Percentiles rank a stretch among this genome's conserved stretches.
phyloP scores from a whole-genome alignment of 2,329 filamentous ascomycete genomes.

The Scedosporium dehoogii region DNA sequence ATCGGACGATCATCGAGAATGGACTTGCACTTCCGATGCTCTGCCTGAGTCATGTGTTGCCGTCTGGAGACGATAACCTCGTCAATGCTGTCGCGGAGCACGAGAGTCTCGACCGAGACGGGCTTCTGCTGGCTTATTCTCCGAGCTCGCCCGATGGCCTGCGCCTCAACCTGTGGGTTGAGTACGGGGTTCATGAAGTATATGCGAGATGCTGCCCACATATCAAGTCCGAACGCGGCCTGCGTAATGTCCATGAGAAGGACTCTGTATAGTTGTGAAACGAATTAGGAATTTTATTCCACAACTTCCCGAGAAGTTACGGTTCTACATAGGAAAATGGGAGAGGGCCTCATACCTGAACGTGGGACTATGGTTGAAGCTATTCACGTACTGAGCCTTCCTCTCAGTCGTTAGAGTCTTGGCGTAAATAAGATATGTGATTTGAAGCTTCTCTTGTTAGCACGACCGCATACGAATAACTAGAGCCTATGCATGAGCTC shows the following conservation, averaged over 20 bases:
- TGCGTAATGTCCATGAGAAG: constrained; percentile 86
- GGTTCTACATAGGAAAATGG: too few species aligned
- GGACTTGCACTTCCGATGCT: constrained; percentile 44
- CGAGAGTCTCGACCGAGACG: constrained; percentile 78
- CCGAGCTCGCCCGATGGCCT: constrained; percentile 84
- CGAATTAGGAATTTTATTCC: constrained; percentile 4
- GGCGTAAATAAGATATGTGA: constrained; percentile 58
- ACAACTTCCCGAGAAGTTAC: background rate
- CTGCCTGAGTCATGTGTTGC: constrained; percentile 62
- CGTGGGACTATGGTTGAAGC: constrained; percentile 60
- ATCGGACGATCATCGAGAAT: constrained; percentile 49
- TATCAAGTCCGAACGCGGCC: constrained; percentile 79
- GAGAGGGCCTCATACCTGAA: constrained; percentile 35
- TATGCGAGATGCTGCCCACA: constrained; percentile 72
- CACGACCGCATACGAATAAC: too few species aligned
- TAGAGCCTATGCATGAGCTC: background rate
- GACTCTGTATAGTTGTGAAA: constrained; percentile 42
- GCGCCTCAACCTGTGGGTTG: constrained; percentile 74
- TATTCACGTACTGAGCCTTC: constrained; percentile 65
- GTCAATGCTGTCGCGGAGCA: constrained; percentile 71
- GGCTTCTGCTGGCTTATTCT: constrained; percentile 73
- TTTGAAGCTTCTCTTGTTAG: constrained; percentile 33
- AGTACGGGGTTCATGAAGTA: constrained; percentile 87
- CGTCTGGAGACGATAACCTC: constrained; percentile 70
- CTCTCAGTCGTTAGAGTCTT: constrained; percentile 49